Evolutionary conservation across 192 early-diverging fungal species (phyloP).

Genomic region (Gigaspora rosea): DNA sequence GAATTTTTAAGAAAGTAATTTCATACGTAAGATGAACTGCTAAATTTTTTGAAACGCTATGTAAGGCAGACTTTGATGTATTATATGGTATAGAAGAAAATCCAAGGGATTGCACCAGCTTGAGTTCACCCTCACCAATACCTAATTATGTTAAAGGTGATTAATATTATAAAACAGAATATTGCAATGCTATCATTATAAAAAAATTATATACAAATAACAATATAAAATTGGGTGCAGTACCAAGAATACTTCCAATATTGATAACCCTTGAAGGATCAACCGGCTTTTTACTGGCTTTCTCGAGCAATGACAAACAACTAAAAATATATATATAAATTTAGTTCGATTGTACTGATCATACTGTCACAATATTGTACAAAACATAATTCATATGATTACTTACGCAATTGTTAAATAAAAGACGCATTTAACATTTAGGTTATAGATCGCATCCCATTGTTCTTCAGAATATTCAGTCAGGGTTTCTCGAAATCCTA

Average conservation of each 20-base stretch:
- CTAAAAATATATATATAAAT: constrained; percentile 13
- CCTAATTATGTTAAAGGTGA: background rate
- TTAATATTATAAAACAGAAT: background rate
- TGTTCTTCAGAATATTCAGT: background rate
- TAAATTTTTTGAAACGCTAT: constrained; percentile 69
- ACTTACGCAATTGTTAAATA: constrained; percentile 23
- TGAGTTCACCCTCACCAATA: background rate
- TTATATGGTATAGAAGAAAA: constrained; percentile 70
- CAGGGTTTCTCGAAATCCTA: background rate
- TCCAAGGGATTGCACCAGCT: background rate
- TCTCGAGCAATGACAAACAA: constrained; percentile 66
- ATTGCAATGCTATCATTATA: no score
- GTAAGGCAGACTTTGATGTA: constrained; percentile 74
- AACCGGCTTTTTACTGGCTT: constrained; percentile 44
- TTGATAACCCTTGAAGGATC: constrained; percentile 82
- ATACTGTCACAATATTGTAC: background rate
- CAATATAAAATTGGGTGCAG: background rate
- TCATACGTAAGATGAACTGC: constrained; percentile 54
- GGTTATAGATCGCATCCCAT: background rate
- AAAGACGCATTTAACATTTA: constrained; percentile 18
- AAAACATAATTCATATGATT: background rate
- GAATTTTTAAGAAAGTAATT: background rate
- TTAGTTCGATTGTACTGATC: background rate
- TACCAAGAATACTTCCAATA: constrained; percentile 69
- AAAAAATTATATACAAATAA: no score